Evolutionary conservation across 2,329 filamentous ascomycete species (phyloP), one percentile per base, ranked within the genome.

Genomic region (Cucurbitaria berberidis): DNA sequence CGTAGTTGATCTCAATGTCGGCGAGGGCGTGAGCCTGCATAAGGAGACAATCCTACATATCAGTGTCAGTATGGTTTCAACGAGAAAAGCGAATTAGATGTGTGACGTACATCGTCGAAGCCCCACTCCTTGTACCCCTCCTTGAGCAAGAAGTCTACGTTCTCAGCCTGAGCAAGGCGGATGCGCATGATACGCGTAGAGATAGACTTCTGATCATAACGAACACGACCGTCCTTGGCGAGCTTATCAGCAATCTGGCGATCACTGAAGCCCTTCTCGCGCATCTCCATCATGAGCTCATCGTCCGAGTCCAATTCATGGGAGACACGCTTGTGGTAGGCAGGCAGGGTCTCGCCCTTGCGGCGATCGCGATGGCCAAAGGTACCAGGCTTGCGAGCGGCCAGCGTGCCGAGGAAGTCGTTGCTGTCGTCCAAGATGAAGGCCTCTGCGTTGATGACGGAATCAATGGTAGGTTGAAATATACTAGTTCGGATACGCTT

Each of bases 51-150:
- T 82, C 80, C 79, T 82, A 41, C 16, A n/a, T 2, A 21, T 45
- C 8, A 5, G 19, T 35, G 34, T 60, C 27, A 60, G 49, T 43
- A 2, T 35, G 22, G 30, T 30, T 38, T n/a, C 3, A 32, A 29
- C 13, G 13, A n/a, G n/a, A 6, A 10, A 26, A 29, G 6, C 4
- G 10, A 18, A 8, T 26, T 34, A 13, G 8, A 34, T 34, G 30
- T 34, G 30, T 18, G 36, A 63, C 73, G 60, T 67, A 81, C 80
- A 64, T 84, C 81, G 16, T 75, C 76, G 11, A 74, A 68, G 45
- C 79, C 74, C 81, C 81, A 84, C 60, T 80, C 79, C 44, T 74
- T 79, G 54, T 79, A 66, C 34, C 80, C 76, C 44, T 79, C 76
- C 40, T 79, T 73, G 0, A 84, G 70, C 21, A 76, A 67, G 39